Base-by-base conservation (phyloP, 495 filamentous ascomycete genomes). In the Umbilicaria muhlenbergii region DNA sequence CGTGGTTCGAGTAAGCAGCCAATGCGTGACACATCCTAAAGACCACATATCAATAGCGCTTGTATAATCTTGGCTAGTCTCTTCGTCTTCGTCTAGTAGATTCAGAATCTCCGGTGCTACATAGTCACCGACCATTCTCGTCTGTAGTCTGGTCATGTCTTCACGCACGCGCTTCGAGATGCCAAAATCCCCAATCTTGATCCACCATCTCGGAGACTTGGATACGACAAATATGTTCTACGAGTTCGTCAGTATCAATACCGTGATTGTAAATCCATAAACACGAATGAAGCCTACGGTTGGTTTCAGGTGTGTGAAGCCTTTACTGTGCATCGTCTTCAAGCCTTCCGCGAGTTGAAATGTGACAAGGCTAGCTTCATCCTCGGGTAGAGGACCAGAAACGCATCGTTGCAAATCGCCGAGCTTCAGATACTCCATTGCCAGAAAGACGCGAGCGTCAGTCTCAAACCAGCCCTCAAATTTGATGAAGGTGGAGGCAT, bases 181-280 rank as follows among this genome's bases (percentile, higher is more conserved):
- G 0, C 70, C 70, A 42, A 74, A 72, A 53, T 73, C 70, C 11
- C 63, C 63, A 36, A 73, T 67, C 49, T 73, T 72, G 6, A 72
- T 64, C 50, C 60, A 62, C 52, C 57, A 56, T 18, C 37, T 13
- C 8, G 58, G 59, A 10, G 47, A 42, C 12, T 32, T 44, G 1
- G 47, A 42, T 10, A 56, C 43, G 1, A 63, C 57, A 13, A 63
- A 58, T 11, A 61, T 57, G 34, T 65, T 63, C 59, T 65, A 21
- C 5, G 14, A 11, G 5, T 28, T 6, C 8, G 24, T 28, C 40
- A 42, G 12, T 28, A 16, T 7, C n/a, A 19, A 34, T 40, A 36
- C 38, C 6, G 24, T 28, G 24, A 6, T 28, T 28, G 19, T 21
- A 8, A 6, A 28, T 28, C 1, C 24, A 10, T 28, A 5, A 28